Evolutionary conservation across 2,329 filamentous ascomycete genomes (phyloP), one percentile per base, ranked within the genome.

Genomic region (Apiospora saccharicola): DNA sequence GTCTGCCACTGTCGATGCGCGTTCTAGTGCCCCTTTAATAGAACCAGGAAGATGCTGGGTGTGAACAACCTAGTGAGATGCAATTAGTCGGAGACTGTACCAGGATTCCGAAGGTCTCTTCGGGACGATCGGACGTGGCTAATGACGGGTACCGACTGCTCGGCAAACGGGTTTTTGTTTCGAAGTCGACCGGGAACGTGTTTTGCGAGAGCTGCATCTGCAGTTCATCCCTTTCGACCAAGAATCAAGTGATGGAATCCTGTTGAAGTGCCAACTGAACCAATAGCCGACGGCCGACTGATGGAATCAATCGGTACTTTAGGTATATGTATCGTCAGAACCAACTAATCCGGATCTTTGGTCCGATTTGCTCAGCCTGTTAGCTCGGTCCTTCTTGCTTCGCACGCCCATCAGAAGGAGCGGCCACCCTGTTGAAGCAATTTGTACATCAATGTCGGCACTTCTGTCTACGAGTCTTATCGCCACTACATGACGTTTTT

Each of bases 11-110:
- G 46, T 30, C 24, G 16, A 30, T 19, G 6, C 30, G 51, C 34
- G 51, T 57, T 34, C 51, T 26, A 57, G 26, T 34, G 26, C 51
- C 26, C 51, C 51, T 57, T 57, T 57, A 57, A 34, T 57, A 34
- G 26, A 57, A 34, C 26, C 26, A 19, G 26, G 26, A 26, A 26
- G 26, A 6, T 57, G 51, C 51, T 57, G 51, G 26, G 2, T 57
- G 14, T 10, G 26, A 10, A 12, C 46, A 10, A 22, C 16, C 46
- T 30, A 19, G 7, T 4, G n/a, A 22, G 30, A 30, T 19, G 24
- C 53, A 16, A 61, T 61, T 34, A 12, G 53, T 49, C 22, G 46
- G 22, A 8, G 16, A 49, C n/a, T 19, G n/a, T 22, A 16, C 14
- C 53, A 22, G 30, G 53, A 34, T 61, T 22, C 6, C 13, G 16